Conservation (phyloP, 768 basidiomycete genomes). For the Podaxis carcinomalis region DNA sequence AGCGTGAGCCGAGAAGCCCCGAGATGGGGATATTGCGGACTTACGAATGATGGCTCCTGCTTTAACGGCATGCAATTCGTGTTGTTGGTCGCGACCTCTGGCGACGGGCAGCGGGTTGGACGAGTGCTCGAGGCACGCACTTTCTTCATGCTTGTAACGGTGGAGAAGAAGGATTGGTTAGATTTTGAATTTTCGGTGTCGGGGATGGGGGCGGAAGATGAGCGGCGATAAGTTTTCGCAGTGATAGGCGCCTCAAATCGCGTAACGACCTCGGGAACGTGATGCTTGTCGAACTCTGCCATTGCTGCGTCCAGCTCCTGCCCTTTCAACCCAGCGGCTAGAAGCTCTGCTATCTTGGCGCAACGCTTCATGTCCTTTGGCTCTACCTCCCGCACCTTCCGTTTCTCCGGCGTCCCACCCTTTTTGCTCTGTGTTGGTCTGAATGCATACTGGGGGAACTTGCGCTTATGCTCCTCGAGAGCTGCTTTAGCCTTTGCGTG, state of each 20-base stretch:
- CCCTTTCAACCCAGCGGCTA: slow-evolving; percentile 64
- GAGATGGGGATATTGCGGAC: slow-evolving; percentile 20
- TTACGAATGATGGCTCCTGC: slow-evolving; percentile 47
- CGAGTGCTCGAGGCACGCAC: slow-evolving; percentile 34
- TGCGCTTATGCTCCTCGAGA: slow-evolving; percentile 72
- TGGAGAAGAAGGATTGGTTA: slow-evolving; percentile 28
- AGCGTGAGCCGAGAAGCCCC: not conserved
- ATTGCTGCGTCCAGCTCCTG: slow-evolving; percentile 51
- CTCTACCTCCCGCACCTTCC: slow-evolving; percentile 62
- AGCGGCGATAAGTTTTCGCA: slow-evolving; percentile 64
- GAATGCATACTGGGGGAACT: slow-evolving; percentile 79
- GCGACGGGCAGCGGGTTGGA: slow-evolving; percentile 27
- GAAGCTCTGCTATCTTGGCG: slow-evolving; percentile 60
- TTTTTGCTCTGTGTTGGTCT: slow-evolving; percentile 59
- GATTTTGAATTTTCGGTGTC: slow-evolving; percentile 29
- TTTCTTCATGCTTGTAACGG: slow-evolving; percentile 20
- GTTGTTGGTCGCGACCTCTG: slow-evolving; percentile 17
- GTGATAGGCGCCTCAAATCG: slow-evolving; percentile 78
- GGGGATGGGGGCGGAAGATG: slow-evolving; percentile 56
- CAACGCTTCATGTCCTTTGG: slow-evolving; percentile 66
- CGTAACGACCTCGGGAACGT: slow-evolving; percentile 61
- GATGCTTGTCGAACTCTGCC: slow-evolving; percentile 55
- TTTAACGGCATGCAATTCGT: slow-evolving; percentile 28
- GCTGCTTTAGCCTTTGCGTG: slow-evolving; percentile 71
- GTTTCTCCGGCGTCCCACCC: slow-evolving; percentile 43